These are phyloP conservation scores for Venturia aucupariae DNA, from an alignment of 2,329 filamentous ascomycete genomes.

Conservation along the genomic window DNA sequence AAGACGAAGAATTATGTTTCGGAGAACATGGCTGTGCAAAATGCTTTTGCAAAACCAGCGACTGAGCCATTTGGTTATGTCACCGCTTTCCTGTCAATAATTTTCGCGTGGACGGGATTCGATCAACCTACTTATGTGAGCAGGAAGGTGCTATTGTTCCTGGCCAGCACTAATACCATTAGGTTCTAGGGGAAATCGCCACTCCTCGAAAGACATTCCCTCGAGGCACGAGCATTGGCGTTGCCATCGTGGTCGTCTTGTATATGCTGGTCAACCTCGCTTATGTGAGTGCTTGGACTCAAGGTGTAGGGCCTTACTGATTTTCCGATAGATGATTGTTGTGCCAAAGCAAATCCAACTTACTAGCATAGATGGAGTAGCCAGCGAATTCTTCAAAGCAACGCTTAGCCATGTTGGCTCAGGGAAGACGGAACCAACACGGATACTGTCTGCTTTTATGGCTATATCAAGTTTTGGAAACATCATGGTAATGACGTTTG, in stretches of 20 bases:
- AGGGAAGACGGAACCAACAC: constrained; percentile 17
- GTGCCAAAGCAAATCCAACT: background rate
- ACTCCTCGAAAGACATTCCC: constrained; percentile 31
- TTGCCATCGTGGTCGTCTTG: constrained; percentile 22
- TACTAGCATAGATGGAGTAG: background rate
- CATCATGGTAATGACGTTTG: constrained; percentile 49
- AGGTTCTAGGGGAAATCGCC: constrained; percentile 29
- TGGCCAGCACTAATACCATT: background rate
- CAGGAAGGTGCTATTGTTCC: background rate
- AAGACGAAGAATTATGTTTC: background rate
- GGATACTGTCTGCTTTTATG: constrained; percentile 41
- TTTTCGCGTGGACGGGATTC: constrained; percentile 8
- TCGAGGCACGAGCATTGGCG: constrained; percentile 26
- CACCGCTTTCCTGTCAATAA: background rate
- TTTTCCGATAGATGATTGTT: constrained; percentile 18
- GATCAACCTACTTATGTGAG: constrained; percentile 8
- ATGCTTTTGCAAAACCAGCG: background rate
- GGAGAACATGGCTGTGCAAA: background rate
- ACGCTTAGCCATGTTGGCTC: background rate
- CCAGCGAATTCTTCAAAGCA: background rate
- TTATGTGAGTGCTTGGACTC: constrained; percentile 16
- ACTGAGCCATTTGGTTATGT: background rate
- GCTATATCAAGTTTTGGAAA: constrained; percentile 48
- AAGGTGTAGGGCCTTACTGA: constrained; percentile 17
- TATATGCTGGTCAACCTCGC: constrained; percentile 23